Percentiles rank a stretch among this genome's conserved stretches.
Conservation (phyloP, 306 rosid species). For the Mimosa pudica region DNA sequence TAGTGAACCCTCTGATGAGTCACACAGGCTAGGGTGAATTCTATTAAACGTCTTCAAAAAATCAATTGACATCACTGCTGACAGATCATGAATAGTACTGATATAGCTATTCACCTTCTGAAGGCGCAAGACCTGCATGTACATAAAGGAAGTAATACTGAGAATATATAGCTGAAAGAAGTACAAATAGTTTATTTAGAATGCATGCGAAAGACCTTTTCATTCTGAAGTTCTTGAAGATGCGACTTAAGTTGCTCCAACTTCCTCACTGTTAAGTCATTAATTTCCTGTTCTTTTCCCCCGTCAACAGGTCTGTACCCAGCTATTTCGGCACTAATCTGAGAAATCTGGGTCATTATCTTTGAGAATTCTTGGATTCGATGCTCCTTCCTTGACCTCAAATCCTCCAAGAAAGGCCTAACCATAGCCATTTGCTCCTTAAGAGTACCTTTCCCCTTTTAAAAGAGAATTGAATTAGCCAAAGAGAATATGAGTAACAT, state of each 20-base stretch:
- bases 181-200: conserved; percentile 20
- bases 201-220: conserved; percentile 56
- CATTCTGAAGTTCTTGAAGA: conserved; percentile 79
- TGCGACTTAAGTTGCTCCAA: conserved; percentile 72
- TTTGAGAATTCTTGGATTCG: conserved; percentile 62
- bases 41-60: conserved; percentile 55
- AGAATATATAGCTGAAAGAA: conserved; percentile 16
- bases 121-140: conserved; percentile 66
- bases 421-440: conserved; percentile 65
- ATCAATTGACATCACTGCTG: conserved; percentile 75
- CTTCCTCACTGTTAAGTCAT: conserved; percentile 63
- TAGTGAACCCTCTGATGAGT: conserved; percentile 43
- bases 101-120: conserved; percentile 66
- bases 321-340: conserved; percentile 72
- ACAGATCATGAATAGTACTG: conserved; percentile 56
- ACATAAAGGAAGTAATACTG: conserved; percentile 20
- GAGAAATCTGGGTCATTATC: conserved; percentile 62
- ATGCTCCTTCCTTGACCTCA: conserved; percentile 70
- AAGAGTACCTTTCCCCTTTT: conserved; percentile 75
- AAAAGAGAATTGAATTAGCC: conserved; percentile 37
- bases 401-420: conserved; percentile 67
- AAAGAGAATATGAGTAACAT: conserved; percentile 30
- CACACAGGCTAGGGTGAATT: conserved; percentile 76
- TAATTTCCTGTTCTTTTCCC: conserved; percentile 44
- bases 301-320: conserved; percentile 47